Base-by-base conservation (phyloP, 2,329 filamentous ascomycete species). In the Botrytis fabae region DNA sequence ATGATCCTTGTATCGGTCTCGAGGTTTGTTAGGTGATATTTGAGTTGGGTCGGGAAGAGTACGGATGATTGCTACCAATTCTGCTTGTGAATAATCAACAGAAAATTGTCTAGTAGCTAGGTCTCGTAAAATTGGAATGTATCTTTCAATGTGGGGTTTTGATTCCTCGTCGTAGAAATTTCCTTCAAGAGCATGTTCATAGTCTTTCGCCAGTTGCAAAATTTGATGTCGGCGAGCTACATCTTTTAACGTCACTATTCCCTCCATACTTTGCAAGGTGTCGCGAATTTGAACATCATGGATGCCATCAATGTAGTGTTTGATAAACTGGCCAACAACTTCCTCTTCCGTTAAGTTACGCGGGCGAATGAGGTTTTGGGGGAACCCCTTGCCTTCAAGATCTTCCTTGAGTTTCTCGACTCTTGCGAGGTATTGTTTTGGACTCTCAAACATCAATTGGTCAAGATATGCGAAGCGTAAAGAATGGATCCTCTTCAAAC, bases 171-270 rank as follows among this genome's bases (percentile, higher is more conserved):
- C 78, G 75, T 89, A 91, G 1, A 85, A 71, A 18, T 83, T 81
- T 48, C 85, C 85, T 32, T 84, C 83, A 4, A 90, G 76, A 4
- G 87, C 88, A 73, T 82, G 84, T 76, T 89, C 85, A 73, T 90
- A 87, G 66, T 90, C 87, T 35, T 81, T 78, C 8, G 85, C 87
- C 42, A 91, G 83, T 76, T 90, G 86, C 25, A 90, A 79, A 68
- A 83, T 84, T 78, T 87, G 87, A 80, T 91, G 89, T 42, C 77
- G 75, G 46, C 78, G 72, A 59, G 62, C 72, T 54, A 79, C 80
- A 3, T 82, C 82, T 28, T 81, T 81, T 25, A 90, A 77, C 20
- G 77, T 81, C 6, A 77, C 75, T 22, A 18, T 77, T 77, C 60
- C 63, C 16, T 74, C 46, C 25, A 72, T 48, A 16, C 70, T 65